Evolutionary conservation across 495 filamentous ascomycete species (phyloP), one percentile per base, ranked within the genome.

Genomic region (Podospora fimiseda): DNA sequence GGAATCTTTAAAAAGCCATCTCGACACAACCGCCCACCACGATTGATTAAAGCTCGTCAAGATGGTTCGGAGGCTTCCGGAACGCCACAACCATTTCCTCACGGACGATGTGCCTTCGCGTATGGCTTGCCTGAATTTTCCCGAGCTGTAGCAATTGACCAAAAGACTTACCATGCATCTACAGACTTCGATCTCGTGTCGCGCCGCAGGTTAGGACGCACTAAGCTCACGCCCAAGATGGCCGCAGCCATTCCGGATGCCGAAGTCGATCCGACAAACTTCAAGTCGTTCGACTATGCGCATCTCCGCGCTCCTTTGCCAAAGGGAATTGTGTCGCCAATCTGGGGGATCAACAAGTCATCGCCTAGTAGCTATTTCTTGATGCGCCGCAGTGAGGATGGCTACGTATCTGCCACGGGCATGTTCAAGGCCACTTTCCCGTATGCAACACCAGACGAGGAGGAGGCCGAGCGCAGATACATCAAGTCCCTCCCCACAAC

Each of bases 351-450:
- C 22, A 47, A 96, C 73, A 86, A 85, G 47, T 82, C 85, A 11
- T 76, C 80, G 37, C 92, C 92, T 3, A 87, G 89, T 62, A 90
- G 88, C 16, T 98, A 98, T 70, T 98, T 96, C 65, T 72, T 98
- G 57, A 98, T 98, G 93, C 83, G 94, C 66, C 88, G 93, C 53
- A 95, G 90, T 73, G 85, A 83, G 65, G 93, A 98, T 72, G 94
- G 94, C 37, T 96, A 77, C 64, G 83, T 98, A 37, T 96, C 90
- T 60, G 90, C 93, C 5, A 97, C 93, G 48, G 93, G 94, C 65
- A 97, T 98, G 94, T 98, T 97, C 78, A 98, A 97, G 73, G 94
- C 94, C 51, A 89, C 92, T 5, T 98, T 96, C 67, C 93, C 93
- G 2, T 97, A 90, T 78, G 90, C 93, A 13, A 84, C 86, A 52